Evolutionary conservation across 345 rosid species (phyloP), one percentile per base, ranked within the genome.

Genomic region (Citrus reticulata): DNA sequence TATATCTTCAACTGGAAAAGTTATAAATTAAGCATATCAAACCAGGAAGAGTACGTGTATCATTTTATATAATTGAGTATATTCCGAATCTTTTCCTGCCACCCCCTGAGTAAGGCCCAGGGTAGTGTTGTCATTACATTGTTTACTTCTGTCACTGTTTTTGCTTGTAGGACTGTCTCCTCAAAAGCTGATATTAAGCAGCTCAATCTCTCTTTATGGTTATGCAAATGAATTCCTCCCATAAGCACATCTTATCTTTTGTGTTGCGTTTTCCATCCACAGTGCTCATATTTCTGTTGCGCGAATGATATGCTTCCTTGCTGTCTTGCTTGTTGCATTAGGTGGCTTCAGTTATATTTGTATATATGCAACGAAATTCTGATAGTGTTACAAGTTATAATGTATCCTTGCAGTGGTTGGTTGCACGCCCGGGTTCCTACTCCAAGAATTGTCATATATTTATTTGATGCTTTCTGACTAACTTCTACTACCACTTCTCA

Each of bases 401-500:
- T 6, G n/a, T 63, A 34, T 7, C 57, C 20, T 24, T 32, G 58
- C 30, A 30, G 66, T 76, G 42, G 10, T 42, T 42, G 51, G 16
- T 42, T 42, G 51, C 16, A 14, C 27, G 27, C 29, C 40, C 39
- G 20, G 57, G n/a, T n/a, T 17, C 2, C 40, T 60, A 14, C 4
- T 59, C 30, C 7, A 32, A 72, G 51, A 34, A 10, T 39, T 54
- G 59, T 37, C n/a, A 71, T 39, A 24, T 17, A 35, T 27, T 42
- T 42, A 42, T 16, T 11, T 95, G 87, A 87, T 92, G 89, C 87
- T 89, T 78, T 78, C 83, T 94, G 75, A 91, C 97, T 68, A 87
- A 77, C 84, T 86, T 84, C 86, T 96, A 24, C 72, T 96, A 62
- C 95, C 97, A 20, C 97, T 96, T 85, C 92, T 96, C 59, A 81